These are phyloP conservation scores for Leccinum rimulosum DNA, from an alignment of 768 basidiomycete genomes.

Conservation along the genomic window DNA sequence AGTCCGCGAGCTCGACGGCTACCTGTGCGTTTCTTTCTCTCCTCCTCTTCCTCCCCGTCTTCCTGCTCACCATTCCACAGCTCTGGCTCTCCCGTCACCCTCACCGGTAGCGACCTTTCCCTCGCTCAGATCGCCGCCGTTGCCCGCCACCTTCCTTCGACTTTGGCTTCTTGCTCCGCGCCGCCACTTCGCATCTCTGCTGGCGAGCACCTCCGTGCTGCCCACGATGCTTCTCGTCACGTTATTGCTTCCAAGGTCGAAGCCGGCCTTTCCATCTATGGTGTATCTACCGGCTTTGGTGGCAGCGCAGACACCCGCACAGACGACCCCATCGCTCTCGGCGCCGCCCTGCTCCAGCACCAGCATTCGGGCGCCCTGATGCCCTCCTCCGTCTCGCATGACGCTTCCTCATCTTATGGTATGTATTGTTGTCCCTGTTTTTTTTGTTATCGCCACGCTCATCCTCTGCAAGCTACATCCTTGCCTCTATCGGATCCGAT, in stretches of 20 bases:
- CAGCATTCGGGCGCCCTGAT: slow-evolving; percentile 70
- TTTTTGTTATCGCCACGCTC: background rate
- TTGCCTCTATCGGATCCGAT: slow-evolving; percentile 73
- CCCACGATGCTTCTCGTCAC: slow-evolving; percentile 58
- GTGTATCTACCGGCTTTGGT: slow-evolving; percentile 83
- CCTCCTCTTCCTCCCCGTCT: background rate
- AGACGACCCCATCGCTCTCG: slow-evolving; percentile 66
- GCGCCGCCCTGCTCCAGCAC: slow-evolving; percentile 81
- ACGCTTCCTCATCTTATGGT: background rate
- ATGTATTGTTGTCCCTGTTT: background rate
- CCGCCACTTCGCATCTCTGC: slow-evolving; percentile 23
- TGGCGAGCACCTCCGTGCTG: slow-evolving; percentile 37
- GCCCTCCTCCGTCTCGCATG: slow-evolving; percentile 45
- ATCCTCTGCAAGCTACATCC: slow-evolving; percentile 14
- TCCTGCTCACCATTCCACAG: slow-evolving; percentile 34
- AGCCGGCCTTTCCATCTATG: slow-evolving; percentile 68
- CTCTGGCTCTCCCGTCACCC: slow-evolving; percentile 55
- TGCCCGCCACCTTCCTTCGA: slow-evolving; percentile 51
- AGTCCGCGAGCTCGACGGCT: slow-evolving; percentile 57
- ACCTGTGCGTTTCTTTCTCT: slow-evolving; percentile 47
- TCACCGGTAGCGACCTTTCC: slow-evolving; percentile 71
- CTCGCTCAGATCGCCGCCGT: slow-evolving; percentile 77
- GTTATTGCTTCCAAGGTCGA: slow-evolving; percentile 1
- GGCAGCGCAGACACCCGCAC: slow-evolving; percentile 89
- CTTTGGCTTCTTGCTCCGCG: slow-evolving; percentile 36